A percentile compares a stretch with the other conserved stretches of the same genome.
Conservation (phyloP, 169 alveolate genomes). For the Eimeria brunetti region DNA sequence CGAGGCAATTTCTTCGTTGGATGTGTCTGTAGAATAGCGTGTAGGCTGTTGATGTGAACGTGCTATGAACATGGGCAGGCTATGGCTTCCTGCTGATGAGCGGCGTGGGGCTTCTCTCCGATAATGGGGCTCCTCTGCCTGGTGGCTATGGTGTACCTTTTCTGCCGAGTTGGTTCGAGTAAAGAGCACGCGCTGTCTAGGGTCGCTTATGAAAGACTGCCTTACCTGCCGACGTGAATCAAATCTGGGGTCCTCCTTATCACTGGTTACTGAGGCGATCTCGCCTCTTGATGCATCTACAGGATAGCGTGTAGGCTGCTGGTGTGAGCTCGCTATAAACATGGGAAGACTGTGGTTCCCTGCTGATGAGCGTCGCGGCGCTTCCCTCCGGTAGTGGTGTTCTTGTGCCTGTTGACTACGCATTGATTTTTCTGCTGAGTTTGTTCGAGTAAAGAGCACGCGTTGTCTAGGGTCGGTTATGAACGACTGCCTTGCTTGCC, state of each 20-base stretch:
- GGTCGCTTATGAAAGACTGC: slow-evolving; percentile 31
- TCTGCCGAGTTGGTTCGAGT: slow-evolving; percentile 46
- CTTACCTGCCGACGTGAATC: slow-evolving; percentile 20
- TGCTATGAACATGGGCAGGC: slow-evolving; percentile 30
- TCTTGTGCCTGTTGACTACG: slow-evolving; percentile 4
- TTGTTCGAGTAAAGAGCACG: slow-evolving; percentile 36
- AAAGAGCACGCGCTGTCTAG: slow-evolving; percentile 35
- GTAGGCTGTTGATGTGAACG: slow-evolving; percentile 1
- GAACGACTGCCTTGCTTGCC: slow-evolving; percentile 20
- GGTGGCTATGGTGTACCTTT: slow-evolving; percentile 9
- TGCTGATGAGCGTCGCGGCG: slow-evolving; percentile 69
- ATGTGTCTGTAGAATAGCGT: background rate
- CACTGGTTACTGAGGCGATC: background rate
- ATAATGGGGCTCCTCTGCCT: background rate
- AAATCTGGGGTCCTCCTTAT: background rate
- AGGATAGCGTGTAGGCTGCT: too few species aligned
- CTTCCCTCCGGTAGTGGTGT: background rate
- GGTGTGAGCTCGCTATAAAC: background rate
- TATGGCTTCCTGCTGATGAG: slow-evolving; percentile 70
- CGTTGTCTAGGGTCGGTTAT: slow-evolving; percentile 43
- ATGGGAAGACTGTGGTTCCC: slow-evolving; percentile 54
- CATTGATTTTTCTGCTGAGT: background rate
- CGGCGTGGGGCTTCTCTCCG: slow-evolving; percentile 32
- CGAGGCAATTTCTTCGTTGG: background rate
- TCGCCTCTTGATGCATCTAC: background rate